Evolutionary conservation across 345 rosid genomes (phyloP), one percentile per base, ranked within the genome.

Genomic region (Gossypium turneri): DNA sequence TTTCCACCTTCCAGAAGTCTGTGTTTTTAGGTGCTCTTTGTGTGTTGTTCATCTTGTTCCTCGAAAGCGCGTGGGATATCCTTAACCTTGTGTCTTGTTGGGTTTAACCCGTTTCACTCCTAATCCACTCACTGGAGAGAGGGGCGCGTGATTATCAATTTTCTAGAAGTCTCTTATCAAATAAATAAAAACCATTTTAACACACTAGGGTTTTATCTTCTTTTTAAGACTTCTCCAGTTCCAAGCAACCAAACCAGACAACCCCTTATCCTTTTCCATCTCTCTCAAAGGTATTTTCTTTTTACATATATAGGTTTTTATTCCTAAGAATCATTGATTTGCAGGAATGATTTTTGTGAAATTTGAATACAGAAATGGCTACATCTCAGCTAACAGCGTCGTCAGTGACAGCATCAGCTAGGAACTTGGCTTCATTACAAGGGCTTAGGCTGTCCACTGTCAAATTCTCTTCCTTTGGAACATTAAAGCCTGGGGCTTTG

Each of bases 311-410:
- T 27, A 3, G n/a, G 17, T 12, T 47, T 22, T 48, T 22, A 47
- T 47, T 67, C 0, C 7, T 44, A 15, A 25, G 55, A 51, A 15
- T 13, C 9, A 3, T 68, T 25, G 13, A 13, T 25, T 57, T n/a
- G 24, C 27, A 50, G 17, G 44, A 47, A 27, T 34, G 41, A 34
- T 4, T 67, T 67, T 13, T 67, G 71, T 15, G 25, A 13, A 63
- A 11, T 74, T 74, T 51, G 48, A 52, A 29, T 63, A 12, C 60
- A 76, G 82, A n/a, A 76, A 90, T 88, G 94, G 89, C 94, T 53
- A 45, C 87, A 3, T 47, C 85, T 9, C 90, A 85, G 81, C 81
- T 90, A 38, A 78, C 90, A 2, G 84, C 87, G n/a, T 81, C 87
- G 9, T 78, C 90, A 34, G 60, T 85, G 55, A 78, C 79, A 24